Evolutionary conservation across 495 filamentous ascomycete genomes (phyloP), one percentile per base, ranked within the genome.

Genomic region (Penicillium alfredii): DNA sequence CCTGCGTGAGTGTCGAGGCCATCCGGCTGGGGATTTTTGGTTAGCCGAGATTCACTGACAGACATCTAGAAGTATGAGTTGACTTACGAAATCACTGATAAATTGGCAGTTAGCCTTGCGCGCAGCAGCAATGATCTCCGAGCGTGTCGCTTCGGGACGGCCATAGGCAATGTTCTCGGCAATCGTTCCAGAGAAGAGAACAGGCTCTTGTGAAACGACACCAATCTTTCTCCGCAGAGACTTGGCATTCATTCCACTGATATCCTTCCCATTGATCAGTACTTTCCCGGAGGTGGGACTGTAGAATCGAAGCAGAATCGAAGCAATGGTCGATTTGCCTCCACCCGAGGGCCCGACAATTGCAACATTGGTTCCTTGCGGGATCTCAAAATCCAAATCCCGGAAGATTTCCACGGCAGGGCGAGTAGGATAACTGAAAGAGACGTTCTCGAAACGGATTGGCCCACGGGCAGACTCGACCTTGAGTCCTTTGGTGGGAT

Each of bases 91-190:
- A 58, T 97, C 93, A 51, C 80, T 78, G 61, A 98, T 94, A 55
- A 98, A 98, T 34, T 81, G 77, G 58, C 92, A 97, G 58, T 98
- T 98, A n/a, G 92, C 92, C 52, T 92, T 86, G 38, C 84, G 74
- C 0, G 92, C 92, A 3, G 92, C 92, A 12, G 76, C 72, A 27
- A 94, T 73, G 37, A 97, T 94, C 49, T 95, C 88, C 0, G 76
- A 66, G 12, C 84, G 69, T 2, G 79, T 81, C 2, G 92, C 93
- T 24, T 68, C 47, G 4, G 93, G 92, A 38, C 81, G 82, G 21
- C 88, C 93, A 49, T 99, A 97, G 2, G 92, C 74, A 33, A 99
- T 97, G 42, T 99, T 99, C 45, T 97, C 90, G 0, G 92, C 89
- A 44, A 99, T 86, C 0, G 86, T 87, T 23, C 93, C 92, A 1